phyloP scores from a whole-genome alignment of 345 rosid genomes.

The Salix dunnii region DNA sequence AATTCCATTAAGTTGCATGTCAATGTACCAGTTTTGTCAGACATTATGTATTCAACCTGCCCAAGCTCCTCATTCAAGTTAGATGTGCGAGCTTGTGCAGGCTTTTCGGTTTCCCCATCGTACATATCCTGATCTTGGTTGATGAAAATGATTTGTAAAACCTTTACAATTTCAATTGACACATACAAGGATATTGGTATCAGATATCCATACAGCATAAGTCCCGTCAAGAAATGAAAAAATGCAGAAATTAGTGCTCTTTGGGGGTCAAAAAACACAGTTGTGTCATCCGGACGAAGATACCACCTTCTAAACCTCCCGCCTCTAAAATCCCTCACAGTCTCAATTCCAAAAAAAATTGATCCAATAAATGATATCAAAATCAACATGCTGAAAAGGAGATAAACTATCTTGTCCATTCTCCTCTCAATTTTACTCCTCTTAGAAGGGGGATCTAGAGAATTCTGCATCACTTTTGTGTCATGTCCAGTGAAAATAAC shows the following conservation, averaged over 20 bases:
- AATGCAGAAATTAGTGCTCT: constrained; percentile 55
- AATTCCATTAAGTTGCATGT: constrained; percentile 97
- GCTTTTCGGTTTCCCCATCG: constrained; percentile 52
- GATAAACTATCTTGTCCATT: constrained; percentile 83
- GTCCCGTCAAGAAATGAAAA: constrained; percentile 82
- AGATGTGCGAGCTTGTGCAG: constrained; percentile 81
- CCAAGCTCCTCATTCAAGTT: constrained; percentile 96
- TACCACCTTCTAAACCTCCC: constrained; percentile 69
- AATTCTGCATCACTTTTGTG: constrained; percentile 93
- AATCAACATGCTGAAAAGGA: constrained; percentile 71
- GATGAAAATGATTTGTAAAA: constrained; percentile 82
- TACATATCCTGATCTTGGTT: constrained; percentile 80
- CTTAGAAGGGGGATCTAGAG: constrained; percentile 79
- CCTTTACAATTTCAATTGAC: constrained; percentile 86
- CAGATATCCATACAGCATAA: constrained; percentile 87
- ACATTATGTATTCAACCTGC: constrained; percentile 70
- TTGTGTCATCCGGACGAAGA: constrained; percentile 58
- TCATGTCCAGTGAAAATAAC: constrained; percentile 92
- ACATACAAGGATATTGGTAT: constrained; percentile 89
- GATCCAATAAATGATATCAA: constrained; percentile 69
- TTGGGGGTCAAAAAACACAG: constrained; percentile 58
- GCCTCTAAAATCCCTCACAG: constrained; percentile 45
- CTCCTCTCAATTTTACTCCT: constrained; percentile 83
- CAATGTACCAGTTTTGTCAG: constrained; percentile 94
- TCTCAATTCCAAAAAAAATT: constrained; percentile 53